phyloP scores from a whole-genome alignment of 2,329 filamentous ascomycete genomes.

The Fusarium transvaalense region DNA sequence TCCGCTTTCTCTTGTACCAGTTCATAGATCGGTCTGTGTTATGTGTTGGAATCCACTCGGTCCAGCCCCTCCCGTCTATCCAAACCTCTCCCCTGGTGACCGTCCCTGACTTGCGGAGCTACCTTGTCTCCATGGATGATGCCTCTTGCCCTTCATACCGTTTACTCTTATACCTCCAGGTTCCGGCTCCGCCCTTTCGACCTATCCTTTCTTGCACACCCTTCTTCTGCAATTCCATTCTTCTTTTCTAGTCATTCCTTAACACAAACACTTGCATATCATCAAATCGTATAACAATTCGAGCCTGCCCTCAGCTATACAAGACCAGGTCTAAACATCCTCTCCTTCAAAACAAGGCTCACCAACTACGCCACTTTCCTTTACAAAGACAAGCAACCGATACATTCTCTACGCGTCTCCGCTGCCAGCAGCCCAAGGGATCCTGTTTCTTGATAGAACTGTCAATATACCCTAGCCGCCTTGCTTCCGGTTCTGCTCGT shows the following conservation, averaged over 20 bases:
- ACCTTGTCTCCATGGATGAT: slow-evolving; percentile 48
- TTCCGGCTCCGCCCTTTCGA: slow-evolving; percentile 47
- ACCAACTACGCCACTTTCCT: slow-evolving; percentile 48
- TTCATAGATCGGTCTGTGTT: slow-evolving; percentile 50
- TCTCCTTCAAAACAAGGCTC: slow-evolving; percentile 31
- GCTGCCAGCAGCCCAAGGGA: slow-evolving; percentile 32
- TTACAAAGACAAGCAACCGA: slow-evolving; percentile 30
- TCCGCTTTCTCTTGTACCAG: slow-evolving; percentile 40
- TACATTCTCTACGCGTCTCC: slow-evolving; percentile 33
- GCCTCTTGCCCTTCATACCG: slow-evolving; percentile 47
- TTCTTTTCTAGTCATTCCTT: slow-evolving; percentile 49
- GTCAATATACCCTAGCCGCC: slow-evolving; percentile 41
- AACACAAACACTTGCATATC: slow-evolving; percentile 41
- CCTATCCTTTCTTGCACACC: slow-evolving; percentile 36
- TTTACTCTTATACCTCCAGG: slow-evolving; percentile 51
- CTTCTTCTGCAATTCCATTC: slow-evolving; percentile 45
- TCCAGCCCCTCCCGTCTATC: slow-evolving; percentile 47
- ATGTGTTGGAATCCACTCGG: slow-evolving; percentile 44
- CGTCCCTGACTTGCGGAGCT: slow-evolving; percentile 45
- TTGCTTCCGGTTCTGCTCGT: slow-evolving; percentile 37
- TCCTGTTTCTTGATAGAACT: slow-evolving; percentile 38
- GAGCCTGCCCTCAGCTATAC: slow-evolving; percentile 35
- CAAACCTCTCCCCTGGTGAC: slow-evolving; percentile 47
- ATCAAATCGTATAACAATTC: slow-evolving; percentile 43
- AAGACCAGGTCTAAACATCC: slow-evolving; percentile 29